These are phyloP conservation scores for Colletotrichum cordylinicola DNA, from an alignment of 2,329 filamentous ascomycete species.

Conservation along the genomic window DNA sequence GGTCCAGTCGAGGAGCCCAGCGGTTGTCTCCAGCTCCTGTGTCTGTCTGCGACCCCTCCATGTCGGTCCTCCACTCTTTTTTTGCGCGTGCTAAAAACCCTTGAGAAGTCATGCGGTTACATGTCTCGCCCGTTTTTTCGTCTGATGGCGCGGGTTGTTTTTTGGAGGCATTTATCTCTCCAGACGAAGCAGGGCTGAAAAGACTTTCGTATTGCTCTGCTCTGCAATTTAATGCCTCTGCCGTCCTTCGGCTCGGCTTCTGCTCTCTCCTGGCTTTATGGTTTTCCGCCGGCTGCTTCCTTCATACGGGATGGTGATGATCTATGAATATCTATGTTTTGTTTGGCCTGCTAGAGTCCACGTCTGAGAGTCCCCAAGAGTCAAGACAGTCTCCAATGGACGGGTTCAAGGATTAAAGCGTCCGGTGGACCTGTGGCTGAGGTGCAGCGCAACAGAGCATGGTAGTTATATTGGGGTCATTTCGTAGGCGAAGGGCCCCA, in stretches of 20 bases:
- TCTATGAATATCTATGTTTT: not conserved
- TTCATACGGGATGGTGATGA: not conserved
- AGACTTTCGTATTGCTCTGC: not conserved
- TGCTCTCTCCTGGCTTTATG: not conserved
- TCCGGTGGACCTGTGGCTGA: not conserved
- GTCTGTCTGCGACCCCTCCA: not conserved
- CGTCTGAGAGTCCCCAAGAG: not conserved
- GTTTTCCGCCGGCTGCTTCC: not conserved
- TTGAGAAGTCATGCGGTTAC: conserved; percentile 1
- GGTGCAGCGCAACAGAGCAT: not conserved
- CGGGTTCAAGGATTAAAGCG: not conserved
- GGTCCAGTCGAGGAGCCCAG: not conserved
- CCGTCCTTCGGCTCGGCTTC: not conserved
- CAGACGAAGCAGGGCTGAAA: not conserved
- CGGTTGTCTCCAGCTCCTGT: not conserved
- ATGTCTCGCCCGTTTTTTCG: conserved; percentile 9
- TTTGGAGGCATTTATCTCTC: not conserved
- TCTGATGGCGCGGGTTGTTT: not conserved
- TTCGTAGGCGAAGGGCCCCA: conserved; percentile 4
- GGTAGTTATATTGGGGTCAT: conserved; percentile 16
- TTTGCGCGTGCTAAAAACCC: not conserved
- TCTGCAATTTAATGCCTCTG: not conserved
- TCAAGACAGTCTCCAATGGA: not conserved
- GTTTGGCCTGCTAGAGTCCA: not conserved
- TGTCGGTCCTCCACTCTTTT: not conserved